phyloP scores from a whole-genome alignment of 1,139 yeast genomes.

The Taphrina flavorubra region DNA sequence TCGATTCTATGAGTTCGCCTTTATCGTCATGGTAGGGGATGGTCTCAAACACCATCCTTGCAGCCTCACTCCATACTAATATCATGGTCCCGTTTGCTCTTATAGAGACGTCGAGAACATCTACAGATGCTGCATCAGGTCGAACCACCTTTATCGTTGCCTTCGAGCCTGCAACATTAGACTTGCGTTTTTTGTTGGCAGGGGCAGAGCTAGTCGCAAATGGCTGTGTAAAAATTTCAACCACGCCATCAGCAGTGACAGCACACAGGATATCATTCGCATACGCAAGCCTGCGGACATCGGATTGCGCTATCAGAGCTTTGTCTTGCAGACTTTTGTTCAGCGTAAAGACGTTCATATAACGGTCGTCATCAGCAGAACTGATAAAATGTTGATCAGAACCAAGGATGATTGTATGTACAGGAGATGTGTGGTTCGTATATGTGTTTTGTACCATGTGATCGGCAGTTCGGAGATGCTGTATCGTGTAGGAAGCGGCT shows the following conservation, averaged over 20 bases:
- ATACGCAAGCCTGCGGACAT: conserved; percentile 58
- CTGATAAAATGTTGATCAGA: conserved; percentile 57
- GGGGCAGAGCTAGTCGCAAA: conserved; percentile 48
- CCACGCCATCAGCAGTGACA: conserved; percentile 66
- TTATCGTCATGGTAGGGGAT: conserved; percentile 66
- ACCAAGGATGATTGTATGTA: conserved; percentile 55
- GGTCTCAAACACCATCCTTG: conserved; percentile 51
- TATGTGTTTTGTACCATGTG: conserved; percentile 55
- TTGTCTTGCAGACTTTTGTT: conserved; percentile 52
- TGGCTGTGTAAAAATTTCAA: conserved; percentile 69
- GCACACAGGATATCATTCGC: conserved; percentile 59
- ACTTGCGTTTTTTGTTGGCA: conserved; percentile 39
- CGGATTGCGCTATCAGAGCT: conserved; percentile 71
- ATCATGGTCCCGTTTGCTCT: conserved; percentile 56
- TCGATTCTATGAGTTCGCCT: conserved; percentile 30
- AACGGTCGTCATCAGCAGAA: conserved; percentile 77
- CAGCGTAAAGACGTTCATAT: conserved; percentile 69
- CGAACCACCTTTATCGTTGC: conserved; percentile 57
- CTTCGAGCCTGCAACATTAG: conserved; percentile 58
- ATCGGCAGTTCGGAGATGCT: conserved; percentile 54
- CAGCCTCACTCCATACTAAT: conserved; percentile 75
- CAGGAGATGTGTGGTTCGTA: conserved; percentile 77
- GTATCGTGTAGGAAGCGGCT: conserved; percentile 47
- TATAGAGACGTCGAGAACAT: conserved; percentile 56
- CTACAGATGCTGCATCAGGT: conserved; percentile 54